A percentile compares a stretch with the other conserved stretches of the same genome.
phyloP scores from a whole-genome alignment of 495 filamentous ascomycete genomes.

The Trichodelitschia bisporula region DNA sequence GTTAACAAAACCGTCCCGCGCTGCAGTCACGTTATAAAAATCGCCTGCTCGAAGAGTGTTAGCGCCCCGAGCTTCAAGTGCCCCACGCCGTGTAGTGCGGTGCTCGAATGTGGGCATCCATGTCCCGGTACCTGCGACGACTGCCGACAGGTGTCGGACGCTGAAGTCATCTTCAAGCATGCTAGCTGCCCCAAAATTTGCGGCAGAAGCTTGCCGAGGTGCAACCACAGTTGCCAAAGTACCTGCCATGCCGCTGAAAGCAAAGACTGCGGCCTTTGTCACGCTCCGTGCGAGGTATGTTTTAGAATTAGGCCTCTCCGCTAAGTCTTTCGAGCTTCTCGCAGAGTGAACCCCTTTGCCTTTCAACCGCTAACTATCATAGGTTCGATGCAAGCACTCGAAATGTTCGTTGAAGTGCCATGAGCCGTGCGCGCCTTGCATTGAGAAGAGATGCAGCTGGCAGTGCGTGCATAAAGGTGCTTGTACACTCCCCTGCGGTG shows the following conservation, averaged over 20 bases:
- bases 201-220: slow-evolving; percentile 10
- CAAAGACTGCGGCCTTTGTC: slow-evolving; percentile 30
- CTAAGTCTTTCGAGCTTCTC: too few species aligned
- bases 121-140: slow-evolving; percentile 26
- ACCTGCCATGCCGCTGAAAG: slow-evolving; percentile 29
- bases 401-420: slow-evolving; percentile 30
- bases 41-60: slow-evolving; percentile 26
- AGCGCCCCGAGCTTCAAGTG: slow-evolving; percentile 19
- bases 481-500: slow-evolving; percentile 37
- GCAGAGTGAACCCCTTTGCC: too few species aligned
- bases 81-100: slow-evolving; percentile 18
- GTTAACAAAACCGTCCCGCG: too few species aligned
- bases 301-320: too few species aligned
- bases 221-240: slow-evolving; percentile 28
- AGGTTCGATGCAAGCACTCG: slow-evolving; percentile 43
- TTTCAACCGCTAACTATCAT: too few species aligned
- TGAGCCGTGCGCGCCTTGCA: slow-evolving; percentile 43
- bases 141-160: slow-evolving; percentile 23
- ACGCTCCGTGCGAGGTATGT: slow-evolving; percentile 28
- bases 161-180: too few species aligned
- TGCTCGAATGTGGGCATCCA: slow-evolving; percentile 32
- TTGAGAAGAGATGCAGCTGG: too few species aligned
- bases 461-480: slow-evolving; percentile 30
- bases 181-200: too few species aligned
- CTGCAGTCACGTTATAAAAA: slow-evolving; percentile 28